Evolutionary conservation across 139 green algal species (phyloP), one percentile per base, ranked within the genome.

Genomic region (Ettlia oleoabundans): DNA sequence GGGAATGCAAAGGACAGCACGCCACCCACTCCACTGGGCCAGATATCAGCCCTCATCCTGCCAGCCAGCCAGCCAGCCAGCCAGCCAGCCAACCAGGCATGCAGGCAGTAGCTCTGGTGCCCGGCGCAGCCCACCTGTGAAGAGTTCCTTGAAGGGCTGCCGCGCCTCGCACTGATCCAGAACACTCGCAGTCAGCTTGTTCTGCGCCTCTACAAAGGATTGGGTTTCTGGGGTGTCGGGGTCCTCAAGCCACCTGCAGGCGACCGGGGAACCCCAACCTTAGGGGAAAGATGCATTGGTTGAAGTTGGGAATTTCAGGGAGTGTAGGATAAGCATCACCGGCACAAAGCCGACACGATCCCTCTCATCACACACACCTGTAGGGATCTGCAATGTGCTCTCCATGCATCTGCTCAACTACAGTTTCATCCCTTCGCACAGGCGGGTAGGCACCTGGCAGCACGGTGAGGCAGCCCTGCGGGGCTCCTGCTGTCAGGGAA

Each of bases 221-320:
- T 24, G 37, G 5, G 94, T 97, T 73, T 96, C 93, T 4, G 87
- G 58, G 1, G 74, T 65, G 52, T 98, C 95, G 1, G 95, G 94
- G 82, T 98, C 93, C 81, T 98, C 96, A 51, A 98, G 89, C 92
- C 92, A 98, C 13, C n/a, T n/a, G n/a, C n/a, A n/a, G n/a, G n/a
- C n/a, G n/a, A n/a, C n/a, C n/a, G n/a, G n/a, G n/a, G n/a, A n/a
- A n/a, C n/a, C n/a, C n/a, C n/a, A n/a, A n/a, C n/a, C n/a, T n/a
- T n/a, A n/a, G n/a, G n/a, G n/a, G n/a, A n/a, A n/a, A n/a, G n/a
- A n/a, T n/a, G n/a, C n/a, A n/a, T n/a, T n/a, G n/a, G n/a, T n/a
- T n/a, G n/a, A n/a, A n/a, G n/a, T n/a, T n/a, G n/a, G n/a, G n/a
- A n/a, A n/a, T n/a, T n/a, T n/a, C n/a, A n/a, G n/a, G n/a, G n/a